Evolutionary conservation across 768 basidiomycete genomes (phyloP).

Genomic region (Leucogyrophana mollusca): DNA sequence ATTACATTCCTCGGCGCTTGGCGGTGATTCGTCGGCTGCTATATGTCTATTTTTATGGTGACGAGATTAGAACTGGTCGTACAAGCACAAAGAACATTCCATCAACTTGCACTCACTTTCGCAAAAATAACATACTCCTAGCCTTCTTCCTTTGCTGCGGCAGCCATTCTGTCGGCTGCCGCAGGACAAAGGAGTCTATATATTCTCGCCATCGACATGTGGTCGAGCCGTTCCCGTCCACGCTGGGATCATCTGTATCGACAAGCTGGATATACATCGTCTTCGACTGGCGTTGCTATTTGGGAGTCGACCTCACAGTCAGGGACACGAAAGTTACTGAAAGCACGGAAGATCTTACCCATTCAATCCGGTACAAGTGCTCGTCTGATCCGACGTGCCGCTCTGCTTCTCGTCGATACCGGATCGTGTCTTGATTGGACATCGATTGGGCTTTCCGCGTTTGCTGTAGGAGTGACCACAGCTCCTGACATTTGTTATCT

Average conservation of each 20-base stretch:
- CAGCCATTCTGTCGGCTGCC: constrained; percentile 70
- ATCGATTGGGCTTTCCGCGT: constrained; percentile 53
- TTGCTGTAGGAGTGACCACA: constrained; percentile 72
- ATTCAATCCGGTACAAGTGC: constrained; percentile 75
- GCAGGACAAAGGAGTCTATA: constrained; percentile 69
- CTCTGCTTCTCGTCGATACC: constrained; percentile 81
- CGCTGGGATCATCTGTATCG: constrained; percentile 62
- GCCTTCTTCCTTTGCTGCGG: constrained; percentile 36
- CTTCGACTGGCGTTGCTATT: constrained; percentile 54
- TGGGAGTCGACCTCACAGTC: constrained; percentile 12
- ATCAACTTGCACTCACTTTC: constrained; percentile 44
- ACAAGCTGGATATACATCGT: constrained; percentile 62
- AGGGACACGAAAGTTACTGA: constrained; percentile 8
- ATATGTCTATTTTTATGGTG: constrained; percentile 51
- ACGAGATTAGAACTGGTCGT: constrained; percentile 9
- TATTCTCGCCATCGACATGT: constrained; percentile 71
- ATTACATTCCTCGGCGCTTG: constrained; percentile 11
- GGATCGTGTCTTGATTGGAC: constrained; percentile 64
- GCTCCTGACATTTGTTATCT: constrained; percentile 84
- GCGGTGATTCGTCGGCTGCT: constrained; percentile 31
- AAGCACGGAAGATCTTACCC: constrained; percentile 48
- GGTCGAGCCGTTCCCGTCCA: constrained; percentile 48
- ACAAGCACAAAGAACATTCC: constrained; percentile 10
- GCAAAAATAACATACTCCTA: constrained; percentile 49
- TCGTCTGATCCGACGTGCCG: constrained; percentile 72